Evolutionary conservation across 441 rosid species (phyloP), one percentile per base, ranked within the genome.

Genomic region (Brassica hybrid): DNA sequence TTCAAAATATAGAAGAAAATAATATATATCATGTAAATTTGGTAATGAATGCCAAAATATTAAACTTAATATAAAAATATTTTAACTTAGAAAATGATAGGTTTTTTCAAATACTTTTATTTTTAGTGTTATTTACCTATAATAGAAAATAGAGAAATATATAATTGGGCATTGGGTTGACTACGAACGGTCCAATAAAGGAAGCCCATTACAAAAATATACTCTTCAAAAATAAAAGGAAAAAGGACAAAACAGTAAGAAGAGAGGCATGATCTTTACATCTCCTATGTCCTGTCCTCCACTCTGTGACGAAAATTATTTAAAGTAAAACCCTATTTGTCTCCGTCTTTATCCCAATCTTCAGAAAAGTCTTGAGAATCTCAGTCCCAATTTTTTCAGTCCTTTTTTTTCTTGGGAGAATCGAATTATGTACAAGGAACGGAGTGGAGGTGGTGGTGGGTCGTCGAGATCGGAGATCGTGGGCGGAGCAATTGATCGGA

Each of bases 391-490:
- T 4, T 1, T 67, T 21, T 60, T 34, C 8, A n/a, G 13, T 45
- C 10, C 4, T 2, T 13, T 61, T 30, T 12, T 10, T 17, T 5
- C 50, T 41, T 0, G 3, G 10, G 34, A 14, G 17, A 67, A 43
- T 73, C 69, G 30, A 79, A 61, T 75, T 58, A 79, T 79, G 82
- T 70, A 75, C 45, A 79, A 79, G 69, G 82, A 71, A 48, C 65
- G 82, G 1, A 34, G 32, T 69, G 82, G 92, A 73, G 90, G 84
- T 27, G 32, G 32, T 65, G 87, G 86, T 48, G 83, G 83, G 25
- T 83, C 93, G 0, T 89, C 89, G 83, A 82, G 86, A 84, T 84
- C 94, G 77, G 94, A 91, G 81, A 79, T 90, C 21, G 84, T 87
- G 1, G 88, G 88, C 11, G 82, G 82, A 57, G 72, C 80, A 1